Percentiles rank a stretch among this genome's conserved stretches.
phyloP scores from a whole-genome alignment of 2,329 filamentous ascomycete genomes.

The Fusarium verticillioides region DNA sequence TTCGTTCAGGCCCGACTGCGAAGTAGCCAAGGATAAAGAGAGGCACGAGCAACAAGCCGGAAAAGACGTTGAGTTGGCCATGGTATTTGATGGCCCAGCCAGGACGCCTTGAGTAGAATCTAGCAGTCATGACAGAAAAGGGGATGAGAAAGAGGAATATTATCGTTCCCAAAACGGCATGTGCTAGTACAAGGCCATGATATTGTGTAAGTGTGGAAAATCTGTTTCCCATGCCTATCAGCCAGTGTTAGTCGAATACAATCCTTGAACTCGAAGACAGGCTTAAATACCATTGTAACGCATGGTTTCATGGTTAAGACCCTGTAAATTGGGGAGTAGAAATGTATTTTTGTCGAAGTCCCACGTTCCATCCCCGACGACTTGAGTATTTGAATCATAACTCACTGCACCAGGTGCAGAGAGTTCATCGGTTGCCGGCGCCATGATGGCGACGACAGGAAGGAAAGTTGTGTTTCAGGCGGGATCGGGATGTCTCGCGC shows the following conservation, averaged over 20 bases:
- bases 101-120: slow-evolving; percentile 74
- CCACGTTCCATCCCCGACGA: slow-evolving; percentile 86
- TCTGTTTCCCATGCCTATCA: slow-evolving; percentile 81
- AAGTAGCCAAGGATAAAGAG: slow-evolving; percentile 81
- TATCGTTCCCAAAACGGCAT: slow-evolving; percentile 77
- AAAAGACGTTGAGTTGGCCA: slow-evolving; percentile 78
- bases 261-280: background rate
- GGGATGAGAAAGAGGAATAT: slow-evolving; percentile 81
- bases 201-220: slow-evolving; percentile 77
- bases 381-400: slow-evolving; percentile 79
- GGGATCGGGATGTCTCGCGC: slow-evolving; percentile 21
- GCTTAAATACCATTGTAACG: slow-evolving; percentile 77
- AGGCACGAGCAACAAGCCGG: slow-evolving; percentile 74
- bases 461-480: slow-evolving; percentile 40
- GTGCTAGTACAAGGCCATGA: slow-evolving; percentile 74
- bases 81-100: slow-evolving; percentile 74
- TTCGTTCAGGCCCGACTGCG: slow-evolving; percentile 78
- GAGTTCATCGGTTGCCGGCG: slow-evolving; percentile 68
- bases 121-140: slow-evolving; percentile 75
- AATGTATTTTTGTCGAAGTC: slow-evolving; percentile 81
- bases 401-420: slow-evolving; percentile 77
- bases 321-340: slow-evolving; percentile 79
- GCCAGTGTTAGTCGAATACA: slow-evolving; percentile 26
- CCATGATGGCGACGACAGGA: slow-evolving; percentile 64
- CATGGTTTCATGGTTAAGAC: slow-evolving; percentile 84